These are phyloP conservation scores for Aspergillus nomiae DNA, from an alignment of 2,329 filamentous ascomycete genomes.

Conservation along the genomic window DNA sequence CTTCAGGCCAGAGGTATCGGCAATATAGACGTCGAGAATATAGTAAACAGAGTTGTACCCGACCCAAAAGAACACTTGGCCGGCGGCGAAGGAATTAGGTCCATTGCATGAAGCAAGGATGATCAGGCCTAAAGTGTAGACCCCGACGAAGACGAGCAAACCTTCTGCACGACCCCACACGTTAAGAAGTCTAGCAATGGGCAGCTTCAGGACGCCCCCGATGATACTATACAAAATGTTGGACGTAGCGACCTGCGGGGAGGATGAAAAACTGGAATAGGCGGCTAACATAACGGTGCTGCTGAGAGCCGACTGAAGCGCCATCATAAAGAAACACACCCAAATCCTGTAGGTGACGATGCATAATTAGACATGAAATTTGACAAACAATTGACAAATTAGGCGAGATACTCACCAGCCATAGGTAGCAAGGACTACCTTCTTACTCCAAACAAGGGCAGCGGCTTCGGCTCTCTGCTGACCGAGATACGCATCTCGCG, in stretches of 20 bases:
- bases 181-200: slow-evolving; percentile 64
- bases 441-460: slow-evolving; percentile 48
- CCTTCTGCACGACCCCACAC: slow-evolving; percentile 65
- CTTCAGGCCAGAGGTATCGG: slow-evolving; percentile 62
- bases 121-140: slow-evolving; percentile 55
- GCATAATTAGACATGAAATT: slow-evolving; percentile 8
- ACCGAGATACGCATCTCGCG: slow-evolving; percentile 38
- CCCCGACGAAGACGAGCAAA: slow-evolving; percentile 52
- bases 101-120: slow-evolving; percentile 65
- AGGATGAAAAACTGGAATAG: slow-evolving; percentile 55
- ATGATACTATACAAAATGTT: slow-evolving; percentile 59
- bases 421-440: slow-evolving; percentile 36
- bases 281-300: slow-evolving; percentile 51
- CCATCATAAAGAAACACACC: slow-evolving; percentile 49
- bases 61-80: slow-evolving; percentile 63
- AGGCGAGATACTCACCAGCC: slow-evolving; percentile 30
- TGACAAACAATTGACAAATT: background rate
- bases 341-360: slow-evolving; percentile 42
- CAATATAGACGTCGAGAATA: slow-evolving; percentile 61
- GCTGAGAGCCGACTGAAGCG: slow-evolving; percentile 46
- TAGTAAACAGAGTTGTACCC: slow-evolving; percentile 59
- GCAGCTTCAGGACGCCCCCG: slow-evolving; percentile 61
- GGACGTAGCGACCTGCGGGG: slow-evolving; percentile 54
- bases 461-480: slow-evolving; percentile 52
- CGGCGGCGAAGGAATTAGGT: slow-evolving; percentile 64